A percentile compares a stretch with the other conserved stretches of the same genome.
Evolutionary conservation across 192 early-diverging fungal genomes (phyloP).

Genomic region (Coemansia sp.): DNA sequence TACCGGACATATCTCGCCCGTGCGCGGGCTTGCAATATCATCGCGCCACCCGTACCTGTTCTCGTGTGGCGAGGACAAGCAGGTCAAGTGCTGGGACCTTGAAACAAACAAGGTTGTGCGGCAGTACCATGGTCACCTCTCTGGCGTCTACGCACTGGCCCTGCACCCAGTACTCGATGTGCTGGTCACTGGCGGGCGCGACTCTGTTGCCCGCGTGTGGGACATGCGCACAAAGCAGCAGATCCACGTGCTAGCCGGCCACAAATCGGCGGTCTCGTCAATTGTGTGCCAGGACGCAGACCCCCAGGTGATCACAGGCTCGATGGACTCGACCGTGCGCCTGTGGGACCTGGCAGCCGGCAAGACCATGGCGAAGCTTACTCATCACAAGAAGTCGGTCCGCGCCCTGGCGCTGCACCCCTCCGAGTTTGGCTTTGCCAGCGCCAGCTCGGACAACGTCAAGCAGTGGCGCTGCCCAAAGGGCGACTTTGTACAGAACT

Average conservation of each 20-base stretch:
- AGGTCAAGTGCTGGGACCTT: constrained; percentile 99
- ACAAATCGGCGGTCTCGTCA: constrained; percentile 77
- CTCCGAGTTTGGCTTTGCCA: constrained; percentile 89
- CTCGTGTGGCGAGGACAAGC: constrained; percentile 96
- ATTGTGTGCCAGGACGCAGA: constrained; percentile 92
- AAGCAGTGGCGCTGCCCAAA: constrained; percentile 96
- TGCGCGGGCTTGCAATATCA: constrained; percentile 91
- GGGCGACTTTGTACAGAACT: constrained; percentile 93
- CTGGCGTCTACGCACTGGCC: constrained; percentile 84
- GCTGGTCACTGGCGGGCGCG: constrained; percentile 90
- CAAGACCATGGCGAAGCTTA: constrained; percentile 87
- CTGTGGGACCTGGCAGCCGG: constrained; percentile 98
- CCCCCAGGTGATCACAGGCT: constrained; percentile 92
- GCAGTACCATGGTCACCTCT: constrained; percentile 97
- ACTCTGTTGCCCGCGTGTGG: constrained; percentile 94
- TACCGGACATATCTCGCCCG: constrained; percentile 94
- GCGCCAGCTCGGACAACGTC: constrained; percentile 83
- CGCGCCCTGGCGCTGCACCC: constrained; percentile 89
- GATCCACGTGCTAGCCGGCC: constrained; percentile 84
- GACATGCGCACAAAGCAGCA: constrained; percentile 96
- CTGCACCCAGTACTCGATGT: constrained; percentile 94
- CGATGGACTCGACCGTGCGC: constrained; percentile 87
- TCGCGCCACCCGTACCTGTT: constrained; percentile 96
- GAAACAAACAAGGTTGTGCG: constrained; percentile 99
- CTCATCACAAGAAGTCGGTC: constrained; percentile 98